Base-by-base conservation (phyloP, 2,329 filamentous ascomycete genomes). In the Neoscytalidium dimidiatum region DNA sequence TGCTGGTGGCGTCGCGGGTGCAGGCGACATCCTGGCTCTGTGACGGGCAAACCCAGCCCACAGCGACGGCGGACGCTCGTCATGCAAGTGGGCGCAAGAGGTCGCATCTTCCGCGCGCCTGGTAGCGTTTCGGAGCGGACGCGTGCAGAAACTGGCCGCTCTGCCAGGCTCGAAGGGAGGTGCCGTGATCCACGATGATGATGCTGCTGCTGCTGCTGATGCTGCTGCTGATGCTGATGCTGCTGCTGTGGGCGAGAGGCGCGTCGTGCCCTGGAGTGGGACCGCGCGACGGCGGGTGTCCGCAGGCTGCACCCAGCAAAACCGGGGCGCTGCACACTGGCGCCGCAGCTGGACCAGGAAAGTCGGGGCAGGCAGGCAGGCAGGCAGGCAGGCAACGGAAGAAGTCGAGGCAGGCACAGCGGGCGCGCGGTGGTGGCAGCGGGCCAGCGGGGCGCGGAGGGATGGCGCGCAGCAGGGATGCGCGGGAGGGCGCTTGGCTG, bases 111-210 rank as follows among this genome's bases (percentile, higher is more conserved):
- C 58, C 58, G 58, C 44, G 44, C 31, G 58, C 43, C 58, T 31
- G 46, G 61, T 63, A 53, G 35, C 61, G 48, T 44, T 35, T 51
- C 41, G 62, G 51, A 64, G 43, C 62, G 62, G 62, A 41, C n/a
- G 62, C 51, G 43, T 64, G 62, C 62, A 64, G 62, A 49, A 49
- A 28, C 41, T 49, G 49, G 23, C 43, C 14, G 38, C 23, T 28
- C 29, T 33, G 46, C 48, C 29, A 51, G 60, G 26, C 29, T 31
- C 33, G 17, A 44, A 13, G 41, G 38, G 4, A 7, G 33, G 26
- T 41, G 33, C 33, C 26, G 26, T 21, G 23, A 21, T 7, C 17
- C 19, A 13, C 38, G 28, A 17, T 19, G 6, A 28, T 48, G 21
- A 6, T 14, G 23, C 26, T n/a, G 19, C 11, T 48, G 38, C 5